phyloP scores from a whole-genome alignment of 2,329 filamentous ascomycete genomes.

The Blastomyces percursus region DNA sequence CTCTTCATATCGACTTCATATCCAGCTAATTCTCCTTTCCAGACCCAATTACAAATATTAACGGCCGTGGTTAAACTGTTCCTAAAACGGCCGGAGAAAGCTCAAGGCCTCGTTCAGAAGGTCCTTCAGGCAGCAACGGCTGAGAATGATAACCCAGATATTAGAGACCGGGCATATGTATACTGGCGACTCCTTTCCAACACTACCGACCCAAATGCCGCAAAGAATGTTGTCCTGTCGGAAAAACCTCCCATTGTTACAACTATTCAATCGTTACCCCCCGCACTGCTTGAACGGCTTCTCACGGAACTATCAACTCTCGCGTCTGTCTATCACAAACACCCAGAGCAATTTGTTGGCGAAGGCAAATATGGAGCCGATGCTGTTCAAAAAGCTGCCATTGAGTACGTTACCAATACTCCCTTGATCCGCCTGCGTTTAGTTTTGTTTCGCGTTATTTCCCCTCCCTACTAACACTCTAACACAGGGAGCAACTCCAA shows the following conservation, averaged over 20 bases:
- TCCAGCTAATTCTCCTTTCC: conserved; percentile 17
- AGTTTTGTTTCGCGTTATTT: not conserved
- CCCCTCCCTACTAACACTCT: conserved; percentile 15
- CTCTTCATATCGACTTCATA: not conserved
- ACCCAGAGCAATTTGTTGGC: conserved; percentile 93
- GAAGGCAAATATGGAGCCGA: conserved; percentile 90
- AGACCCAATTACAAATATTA: conserved; percentile 96
- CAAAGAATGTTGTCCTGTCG: conserved; percentile 87
- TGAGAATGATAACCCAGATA: conserved; percentile 95
- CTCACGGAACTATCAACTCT: conserved; percentile 85
- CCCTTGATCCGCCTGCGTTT: not conserved
- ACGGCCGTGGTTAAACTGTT: conserved; percentile 97
- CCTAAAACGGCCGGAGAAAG: conserved; percentile 88
- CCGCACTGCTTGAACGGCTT: conserved; percentile 76
- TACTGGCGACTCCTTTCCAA: conserved; percentile 91
- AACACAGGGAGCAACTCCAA: conserved; percentile 64
- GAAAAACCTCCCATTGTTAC: conserved; percentile 90
- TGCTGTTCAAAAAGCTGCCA: conserved; percentile 86
- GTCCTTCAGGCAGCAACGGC: conserved; percentile 85
- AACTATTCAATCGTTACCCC: conserved; percentile 82
- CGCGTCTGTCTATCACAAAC: conserved; percentile 96
- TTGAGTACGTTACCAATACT: conserved; percentile 49
- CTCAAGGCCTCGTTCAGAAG: conserved; percentile 83
- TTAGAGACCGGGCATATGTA: conserved; percentile 90
- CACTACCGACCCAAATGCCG: conserved; percentile 70